Base-by-base conservation (phyloP, 164 flowering plant genomes). In the Chloranthus sessilifolius region DNA sequence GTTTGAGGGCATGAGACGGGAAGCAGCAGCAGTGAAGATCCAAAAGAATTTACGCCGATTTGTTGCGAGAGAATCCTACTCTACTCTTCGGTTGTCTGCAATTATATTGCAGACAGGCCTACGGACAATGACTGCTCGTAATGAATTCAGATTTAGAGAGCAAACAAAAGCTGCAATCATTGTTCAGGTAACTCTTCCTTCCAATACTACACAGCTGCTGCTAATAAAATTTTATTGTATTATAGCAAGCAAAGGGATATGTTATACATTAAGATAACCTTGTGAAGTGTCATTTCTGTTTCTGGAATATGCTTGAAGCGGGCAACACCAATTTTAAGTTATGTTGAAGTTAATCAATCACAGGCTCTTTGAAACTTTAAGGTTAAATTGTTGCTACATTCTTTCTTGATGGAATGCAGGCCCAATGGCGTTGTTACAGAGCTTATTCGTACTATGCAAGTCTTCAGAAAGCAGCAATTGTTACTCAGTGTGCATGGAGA, bases 401-500 rank as follows among this genome's bases (percentile, higher is more conserved):
- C n/a, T 29, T 42, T 47, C 46, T 33, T 64, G 17, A 17, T 61
- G 24, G 22, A 33, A 43, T 78, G 59, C 82, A 94, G 99, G 84
- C 96, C 58, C 63, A 61, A 40, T 67, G 72, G 65, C 96, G 95
- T 56, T 51, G 79, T 60, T 76, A 85, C 62, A 64, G 71, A 48
- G 96, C 72, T 23, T 74, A 67, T 68, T 72, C 90, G 36, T 85
- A 89, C 52, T 85, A 94, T 65, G 80, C 68, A 73, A 79, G 66
- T 48, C 85, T 87, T 53, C 81, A 80, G 67, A 83, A 74, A 67
- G 90, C 99, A 57, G 79, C 70, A 17, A 30, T 94, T 47, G 60
- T 66, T 42, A 53, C 89, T 56, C 99, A 94, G 58, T 89, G 99
- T 81, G 90, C 85, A 43, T 94, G 99, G 99, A 81, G 99, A 63